phyloP scores from a whole-genome alignment of 257 asterid species.

The Solanum neorickii region DNA sequence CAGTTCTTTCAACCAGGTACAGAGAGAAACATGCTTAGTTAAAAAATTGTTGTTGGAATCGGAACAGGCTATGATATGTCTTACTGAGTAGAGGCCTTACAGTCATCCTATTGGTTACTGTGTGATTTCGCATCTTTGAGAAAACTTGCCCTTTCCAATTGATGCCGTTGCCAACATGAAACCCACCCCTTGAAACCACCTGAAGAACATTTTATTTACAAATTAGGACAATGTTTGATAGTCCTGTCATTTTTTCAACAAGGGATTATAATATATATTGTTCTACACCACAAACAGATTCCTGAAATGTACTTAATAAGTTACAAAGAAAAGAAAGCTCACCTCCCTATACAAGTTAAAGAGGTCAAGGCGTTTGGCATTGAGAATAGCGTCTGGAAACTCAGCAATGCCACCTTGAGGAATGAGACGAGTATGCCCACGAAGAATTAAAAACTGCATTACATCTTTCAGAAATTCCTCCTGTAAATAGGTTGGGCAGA shows the following conservation, averaged over 20 bases:
- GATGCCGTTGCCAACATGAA: slow-evolving; percentile 96
- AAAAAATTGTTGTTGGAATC: neutral
- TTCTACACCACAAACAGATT: neutral
- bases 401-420: slow-evolving; percentile 98
- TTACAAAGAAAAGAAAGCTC: slow-evolving; percentile 4
- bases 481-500: slow-evolving; percentile 17
- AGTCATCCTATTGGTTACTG: slow-evolving; percentile 92
- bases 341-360: slow-evolving; percentile 98
- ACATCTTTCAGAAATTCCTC: slow-evolving; percentile 95
- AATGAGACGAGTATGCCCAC: slow-evolving; percentile 95
- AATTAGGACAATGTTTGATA: neutral
- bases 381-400: slow-evolving; percentile 97
- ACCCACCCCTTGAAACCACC: slow-evolving; percentile 99
- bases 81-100: slow-evolving; percentile 22
- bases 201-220: slow-evolving; percentile 8
- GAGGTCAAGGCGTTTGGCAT: slow-evolving; percentile 97
- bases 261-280: neutral
- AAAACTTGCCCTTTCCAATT: slow-evolving; percentile 99
- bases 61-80: neutral
- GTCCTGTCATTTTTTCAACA: neutral
- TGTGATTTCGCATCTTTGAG: slow-evolving; percentile 98
- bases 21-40: neutral
- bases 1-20: neutral
- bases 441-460: slow-evolving; percentile 89
- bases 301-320: neutral